Evolutionary conservation across 2,329 filamentous ascomycete genomes (phyloP), one percentile per base, ranked within the genome.

Genomic region (Peltaster fructicola): DNA sequence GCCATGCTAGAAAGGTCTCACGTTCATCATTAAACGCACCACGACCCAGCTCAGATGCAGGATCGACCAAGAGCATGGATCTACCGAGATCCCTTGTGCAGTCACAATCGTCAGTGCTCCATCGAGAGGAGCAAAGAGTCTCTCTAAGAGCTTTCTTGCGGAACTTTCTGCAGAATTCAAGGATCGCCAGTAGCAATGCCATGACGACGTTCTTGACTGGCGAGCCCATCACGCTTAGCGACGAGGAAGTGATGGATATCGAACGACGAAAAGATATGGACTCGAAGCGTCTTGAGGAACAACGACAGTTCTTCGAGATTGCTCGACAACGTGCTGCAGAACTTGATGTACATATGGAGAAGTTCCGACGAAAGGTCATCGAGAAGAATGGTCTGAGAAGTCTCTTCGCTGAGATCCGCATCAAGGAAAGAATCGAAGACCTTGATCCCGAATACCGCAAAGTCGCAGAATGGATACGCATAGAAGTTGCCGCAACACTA

Each of bases 281-380:
- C 41, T 73, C 79, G 47, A 78, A 77, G 50, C 72, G 88, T 21
- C 67, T 95, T 25, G 79, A 91, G 43, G 88, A 98, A 51, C 88
- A 98, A 48, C 77, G 73, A 46, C 69, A 73, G 36, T 98, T 98
- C 48, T 98, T 93, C 50, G 85, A 98, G 47, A 84, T 98, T 45
- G 88, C 88, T 6, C 65, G 82, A 36, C 73, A 82, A 50, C 71
- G 88, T 36, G 88, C 88, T 2, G 76, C 79, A 4, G 88, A 95
- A 44, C 62, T 98, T 24, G 88, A 98, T 51, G 79, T 91, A 13
- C 93, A 95, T 48, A 98, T 98, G 88, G 88, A 98, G 53, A 65
- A 66, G 31, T 76, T 76, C 48, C 58, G 71, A 22, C 54, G 66
- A 33, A 68, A 73, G 31, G 72, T 76, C 36, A 69, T 76, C 13